Percentiles rank a stretch among this genome's conserved stretches.
Conservation (phyloP, 140 eudicot genomes). For the Flaveria floridana region DNA sequence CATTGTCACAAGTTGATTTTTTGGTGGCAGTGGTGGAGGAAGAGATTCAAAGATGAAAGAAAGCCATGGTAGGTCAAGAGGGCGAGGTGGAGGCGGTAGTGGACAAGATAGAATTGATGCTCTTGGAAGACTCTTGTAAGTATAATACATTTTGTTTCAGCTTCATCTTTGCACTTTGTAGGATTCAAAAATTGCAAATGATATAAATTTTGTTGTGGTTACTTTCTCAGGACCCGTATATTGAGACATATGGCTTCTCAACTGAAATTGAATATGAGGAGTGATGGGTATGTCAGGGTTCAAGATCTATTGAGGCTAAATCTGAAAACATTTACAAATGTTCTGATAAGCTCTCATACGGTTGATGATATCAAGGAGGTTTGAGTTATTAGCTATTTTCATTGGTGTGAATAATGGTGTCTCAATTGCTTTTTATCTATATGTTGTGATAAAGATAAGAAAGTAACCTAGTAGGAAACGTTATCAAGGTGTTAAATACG, state of each 20-base stretch:
- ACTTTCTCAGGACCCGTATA: conserved; percentile 64
- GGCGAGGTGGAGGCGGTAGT: conserved; percentile 49
- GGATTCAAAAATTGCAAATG: conserved; percentile 18
- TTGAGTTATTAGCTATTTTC: background rate
- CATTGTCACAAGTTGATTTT: background rate
- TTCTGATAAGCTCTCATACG: conserved; percentile 66
- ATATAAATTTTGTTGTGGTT: conserved; percentile 8
- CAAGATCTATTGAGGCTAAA: conserved; percentile 69
- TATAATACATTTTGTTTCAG: conserved; percentile 17
- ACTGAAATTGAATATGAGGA: conserved; percentile 67
- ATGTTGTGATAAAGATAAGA: conserved; percentile 8
- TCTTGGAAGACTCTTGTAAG: conserved; percentile 92
- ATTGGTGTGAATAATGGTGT: background rate
- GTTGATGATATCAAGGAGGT: conserved; percentile 86
- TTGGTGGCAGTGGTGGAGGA: conserved; percentile 54
- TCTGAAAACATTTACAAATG: conserved; percentile 66
- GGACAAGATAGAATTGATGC: conserved; percentile 76
- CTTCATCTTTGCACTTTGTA: conserved; percentile 7
- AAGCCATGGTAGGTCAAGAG: conserved; percentile 45
- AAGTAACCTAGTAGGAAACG: background rate
- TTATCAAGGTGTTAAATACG: background rate
- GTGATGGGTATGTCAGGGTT: conserved; percentile 87
- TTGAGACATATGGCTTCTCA: conserved; percentile 85
- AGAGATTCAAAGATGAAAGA: conserved; percentile 49
- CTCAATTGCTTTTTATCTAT: background rate